Conservation (phyloP, 2,329 filamentous ascomycete species). For the Aspergillus caelatus region DNA sequence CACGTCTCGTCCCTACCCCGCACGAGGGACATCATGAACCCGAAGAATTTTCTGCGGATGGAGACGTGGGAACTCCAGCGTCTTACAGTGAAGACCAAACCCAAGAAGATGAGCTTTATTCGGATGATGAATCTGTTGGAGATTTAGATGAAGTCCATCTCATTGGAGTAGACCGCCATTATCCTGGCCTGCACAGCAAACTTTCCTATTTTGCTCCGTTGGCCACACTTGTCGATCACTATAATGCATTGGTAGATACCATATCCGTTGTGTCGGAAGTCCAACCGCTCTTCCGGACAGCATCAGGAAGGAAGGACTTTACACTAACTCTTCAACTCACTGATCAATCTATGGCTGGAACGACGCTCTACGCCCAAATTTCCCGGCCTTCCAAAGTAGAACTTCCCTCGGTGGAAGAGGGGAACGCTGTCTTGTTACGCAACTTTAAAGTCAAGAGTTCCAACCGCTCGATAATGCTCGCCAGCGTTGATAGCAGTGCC, state of each 20-base stretch:
- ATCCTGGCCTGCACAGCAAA: conserved; percentile 43
- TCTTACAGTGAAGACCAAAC: conserved; percentile 9
- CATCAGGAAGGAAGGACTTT: conserved; percentile 44
- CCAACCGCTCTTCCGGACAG: conserved; percentile 35
- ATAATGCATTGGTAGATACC: conserved; percentile 43
- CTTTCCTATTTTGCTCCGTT: conserved; percentile 49
- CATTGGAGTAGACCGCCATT: conserved; percentile 28
- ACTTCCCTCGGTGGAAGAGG: conserved; percentile 41
- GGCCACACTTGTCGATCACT: conserved; percentile 46
- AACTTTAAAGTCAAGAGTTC: conserved; percentile 49
- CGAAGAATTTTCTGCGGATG: not conserved
- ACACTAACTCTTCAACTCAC: conserved; percentile 46
- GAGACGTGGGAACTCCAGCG: not conserved
- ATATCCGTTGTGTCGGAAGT: conserved; percentile 44
- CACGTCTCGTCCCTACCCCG: not conserved
- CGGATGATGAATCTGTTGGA: conserved; percentile 11
- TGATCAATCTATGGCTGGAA: conserved; percentile 47
- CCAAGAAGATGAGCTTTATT: conserved; percentile 13
- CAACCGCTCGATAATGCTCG: conserved; percentile 43
- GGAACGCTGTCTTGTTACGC: conserved; percentile 48
- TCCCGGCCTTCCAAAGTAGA: conserved; percentile 43
- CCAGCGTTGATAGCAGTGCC: conserved; percentile 46
- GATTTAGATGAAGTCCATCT: conserved; percentile 9
- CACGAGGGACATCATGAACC: conserved; percentile 7
- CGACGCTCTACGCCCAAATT: conserved; percentile 43